Percentiles rank a stretch among this genome's conserved stretches.
These are phyloP conservation scores for Ottelia alismoides DNA, from an alignment of 106 monocot species.

Conservation along the genomic window DNA sequence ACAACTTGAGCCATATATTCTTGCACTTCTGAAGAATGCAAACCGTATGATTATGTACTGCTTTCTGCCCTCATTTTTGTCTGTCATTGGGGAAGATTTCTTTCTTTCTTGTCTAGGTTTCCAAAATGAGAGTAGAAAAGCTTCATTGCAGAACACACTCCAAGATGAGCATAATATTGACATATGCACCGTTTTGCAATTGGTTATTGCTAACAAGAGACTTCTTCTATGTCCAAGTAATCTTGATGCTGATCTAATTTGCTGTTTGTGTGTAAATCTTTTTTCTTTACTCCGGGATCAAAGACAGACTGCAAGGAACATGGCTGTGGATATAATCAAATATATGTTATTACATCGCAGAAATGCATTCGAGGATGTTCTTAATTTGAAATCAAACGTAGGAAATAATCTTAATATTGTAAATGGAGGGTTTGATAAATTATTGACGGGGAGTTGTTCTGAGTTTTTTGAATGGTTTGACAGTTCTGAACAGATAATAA, in stretches of 20 bases:
- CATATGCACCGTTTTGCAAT: conserved; percentile 71
- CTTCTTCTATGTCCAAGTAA: conserved; percentile 92
- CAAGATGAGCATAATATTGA: conserved; percentile 46
- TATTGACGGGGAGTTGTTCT: conserved; percentile 59
- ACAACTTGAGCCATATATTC: conserved; percentile 81
- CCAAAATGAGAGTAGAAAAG: conserved; percentile 33
- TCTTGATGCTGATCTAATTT: conserved; percentile 80
- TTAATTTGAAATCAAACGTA: conserved; percentile 68
- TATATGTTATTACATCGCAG: conserved; percentile 81
- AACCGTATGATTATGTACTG: conserved; percentile 96
- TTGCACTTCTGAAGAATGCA: conserved; percentile 84
- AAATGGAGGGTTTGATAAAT: conserved; percentile 87
- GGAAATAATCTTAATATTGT: conserved; percentile 59
- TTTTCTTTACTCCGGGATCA: conserved; percentile 65
- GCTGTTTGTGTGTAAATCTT: conserved; percentile 85
- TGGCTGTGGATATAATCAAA: conserved; percentile 68
- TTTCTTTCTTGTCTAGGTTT: conserved; percentile 47
- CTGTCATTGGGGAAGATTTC: conserved; percentile 52
- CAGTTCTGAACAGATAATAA: conserved; percentile 51
- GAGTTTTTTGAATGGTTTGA: conserved; percentile 79
- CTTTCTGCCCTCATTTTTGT: conserved; percentile 75
- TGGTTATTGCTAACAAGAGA: conserved; percentile 77
- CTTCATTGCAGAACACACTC: conserved; percentile 5
- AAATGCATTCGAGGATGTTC: conserved; percentile 70
- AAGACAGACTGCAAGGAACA: conserved; percentile 38